These are phyloP conservation scores for Leccinum olivaceopallidum DNA, from an alignment of 768 basidiomycete genomes.

Conservation along the genomic window DNA sequence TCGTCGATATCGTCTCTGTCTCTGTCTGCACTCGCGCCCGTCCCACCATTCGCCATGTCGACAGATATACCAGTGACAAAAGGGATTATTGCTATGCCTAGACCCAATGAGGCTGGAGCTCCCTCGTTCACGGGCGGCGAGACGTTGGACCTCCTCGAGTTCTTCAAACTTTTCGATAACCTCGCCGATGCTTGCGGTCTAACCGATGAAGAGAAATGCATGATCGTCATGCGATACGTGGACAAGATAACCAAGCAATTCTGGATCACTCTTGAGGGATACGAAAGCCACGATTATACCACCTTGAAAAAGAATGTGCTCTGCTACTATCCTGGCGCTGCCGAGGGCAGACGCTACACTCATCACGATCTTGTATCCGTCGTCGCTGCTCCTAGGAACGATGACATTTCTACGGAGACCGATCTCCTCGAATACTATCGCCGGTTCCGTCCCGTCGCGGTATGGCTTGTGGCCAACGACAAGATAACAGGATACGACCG, in stretches of 20 bases:
- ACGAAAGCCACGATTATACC: neutral
- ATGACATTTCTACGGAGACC: neutral
- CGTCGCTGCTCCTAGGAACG: neutral
- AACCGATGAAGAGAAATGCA: neutral
- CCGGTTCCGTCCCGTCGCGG: neutral
- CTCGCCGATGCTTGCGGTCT: neutral
- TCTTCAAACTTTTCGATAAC: neutral
- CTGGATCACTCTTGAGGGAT: neutral
- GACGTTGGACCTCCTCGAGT: neutral
- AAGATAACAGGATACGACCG: neutral
- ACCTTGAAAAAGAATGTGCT: neutral
- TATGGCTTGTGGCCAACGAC: neutral
- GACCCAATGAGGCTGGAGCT: neutral
- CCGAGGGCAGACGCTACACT: neutral
- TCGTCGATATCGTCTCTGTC: no score
- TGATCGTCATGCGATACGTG: neutral
- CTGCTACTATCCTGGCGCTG: neutral
- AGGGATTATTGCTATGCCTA: neutral
- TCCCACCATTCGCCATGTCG: neutral
- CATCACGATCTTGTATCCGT: neutral
- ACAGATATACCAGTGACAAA: neutral
- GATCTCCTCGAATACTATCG: neutral
- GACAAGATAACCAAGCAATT: neutral
- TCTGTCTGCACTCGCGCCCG: no score
- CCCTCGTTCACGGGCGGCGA: neutral